Conservation (phyloP, 805 yeast genomes). For the Kluyveromyces lactis region DNA sequence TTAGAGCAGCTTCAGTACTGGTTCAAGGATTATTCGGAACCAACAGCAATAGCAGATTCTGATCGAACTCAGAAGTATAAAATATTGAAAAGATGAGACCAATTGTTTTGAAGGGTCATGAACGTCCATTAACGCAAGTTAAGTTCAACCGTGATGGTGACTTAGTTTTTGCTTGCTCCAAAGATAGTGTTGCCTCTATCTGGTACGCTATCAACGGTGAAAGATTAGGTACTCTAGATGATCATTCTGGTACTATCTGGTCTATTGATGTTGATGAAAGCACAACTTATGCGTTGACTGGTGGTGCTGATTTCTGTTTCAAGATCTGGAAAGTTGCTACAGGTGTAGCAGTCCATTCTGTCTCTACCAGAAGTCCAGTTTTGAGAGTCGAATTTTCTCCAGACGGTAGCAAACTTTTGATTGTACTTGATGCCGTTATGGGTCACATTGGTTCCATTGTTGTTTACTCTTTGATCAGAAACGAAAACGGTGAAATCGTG, state of each 20-base stretch:
- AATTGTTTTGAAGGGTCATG: slow-evolving; percentile 80
- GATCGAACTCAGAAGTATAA: no score
- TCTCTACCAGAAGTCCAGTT: slow-evolving; percentile 77
- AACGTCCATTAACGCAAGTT: slow-evolving; percentile 94
- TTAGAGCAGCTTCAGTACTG: no score
- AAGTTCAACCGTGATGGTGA: slow-evolving; percentile 96
- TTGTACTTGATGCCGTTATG: slow-evolving; percentile 88
- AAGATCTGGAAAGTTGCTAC: slow-evolving; percentile 77
- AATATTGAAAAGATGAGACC: slow-evolving; percentile 45
- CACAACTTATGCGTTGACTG: slow-evolving; percentile 70
- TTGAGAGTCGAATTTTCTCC: slow-evolving; percentile 84
- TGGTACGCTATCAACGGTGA: slow-evolving; percentile 97
- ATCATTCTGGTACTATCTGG: slow-evolving; percentile 93
- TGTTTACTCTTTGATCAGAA: slow-evolving; percentile 52
- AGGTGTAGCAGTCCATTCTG: slow-evolving; percentile 67
- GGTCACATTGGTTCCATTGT: slow-evolving; percentile 73
- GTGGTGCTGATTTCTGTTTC: slow-evolving; percentile 81
- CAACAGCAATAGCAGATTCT: no score
- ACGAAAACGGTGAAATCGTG: slow-evolving; percentile 21
- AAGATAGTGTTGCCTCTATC: slow-evolving; percentile 81
- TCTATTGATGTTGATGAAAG: slow-evolving; percentile 76
- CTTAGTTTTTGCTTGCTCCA: slow-evolving; percentile 81
- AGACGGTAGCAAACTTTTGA: slow-evolving; percentile 56
- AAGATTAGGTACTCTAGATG: slow-evolving; percentile 83
- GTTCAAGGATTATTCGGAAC: no score